phyloP scores from a whole-genome alignment of 768 basidiomycete species.

The Leccinum ochraceum region DNA sequence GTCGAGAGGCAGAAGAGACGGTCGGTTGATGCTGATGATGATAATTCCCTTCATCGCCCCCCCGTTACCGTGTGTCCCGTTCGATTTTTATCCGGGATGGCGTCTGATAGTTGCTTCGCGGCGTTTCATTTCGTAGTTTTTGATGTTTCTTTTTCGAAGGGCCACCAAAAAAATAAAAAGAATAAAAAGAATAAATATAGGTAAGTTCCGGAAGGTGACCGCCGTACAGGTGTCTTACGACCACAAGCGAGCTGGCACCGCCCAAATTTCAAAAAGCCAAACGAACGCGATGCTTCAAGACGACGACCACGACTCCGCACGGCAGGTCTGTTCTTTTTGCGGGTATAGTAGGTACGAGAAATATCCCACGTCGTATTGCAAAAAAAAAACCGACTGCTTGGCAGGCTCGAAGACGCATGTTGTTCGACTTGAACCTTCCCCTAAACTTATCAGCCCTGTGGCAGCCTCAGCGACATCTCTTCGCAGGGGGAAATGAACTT shows the following conservation, averaged over 20 bases:
- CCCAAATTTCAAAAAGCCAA: neutral
- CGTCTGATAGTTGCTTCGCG: conserved; percentile 10
- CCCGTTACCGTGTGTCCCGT: conserved; percentile 3
- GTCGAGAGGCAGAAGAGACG: neutral
- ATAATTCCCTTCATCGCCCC: conserved; percentile 6
- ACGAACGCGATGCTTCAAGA: neutral
- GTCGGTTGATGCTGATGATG: neutral
- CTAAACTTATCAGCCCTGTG: neutral
- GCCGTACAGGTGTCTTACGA: neutral
- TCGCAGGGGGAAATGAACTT: neutral
- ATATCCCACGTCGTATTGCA: neutral
- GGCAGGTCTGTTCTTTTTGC: neutral
- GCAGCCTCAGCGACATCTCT: neutral
- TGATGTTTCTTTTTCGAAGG: neutral
- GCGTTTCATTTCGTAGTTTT: conserved; percentile 14
- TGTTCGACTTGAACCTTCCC: neutral
- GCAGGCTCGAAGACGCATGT: neutral
- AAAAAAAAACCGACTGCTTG: neutral
- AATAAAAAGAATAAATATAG: neutral
- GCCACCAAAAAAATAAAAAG: neutral
- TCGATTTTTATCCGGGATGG: conserved; percentile 11
- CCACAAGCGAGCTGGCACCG: neutral
- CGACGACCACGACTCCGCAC: neutral
- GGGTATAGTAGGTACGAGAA: neutral
- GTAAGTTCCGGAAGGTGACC: neutral